phyloP scores from a whole-genome alignment of 208 protist species.

The Wallacemonas sp. region DNA sequence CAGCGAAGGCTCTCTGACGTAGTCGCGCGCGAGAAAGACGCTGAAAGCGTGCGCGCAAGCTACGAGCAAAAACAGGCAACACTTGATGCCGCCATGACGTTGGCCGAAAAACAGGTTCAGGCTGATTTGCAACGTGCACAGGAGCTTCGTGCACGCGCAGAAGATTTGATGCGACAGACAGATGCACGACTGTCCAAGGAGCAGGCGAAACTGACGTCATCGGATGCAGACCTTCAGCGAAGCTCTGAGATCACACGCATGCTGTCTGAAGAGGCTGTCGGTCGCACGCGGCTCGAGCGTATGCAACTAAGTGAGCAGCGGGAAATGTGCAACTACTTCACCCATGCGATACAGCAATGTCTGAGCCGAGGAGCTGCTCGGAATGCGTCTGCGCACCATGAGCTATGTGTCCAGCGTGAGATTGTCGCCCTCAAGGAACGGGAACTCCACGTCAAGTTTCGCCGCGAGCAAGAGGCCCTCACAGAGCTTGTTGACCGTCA shows the following conservation, averaged over 20 bases:
- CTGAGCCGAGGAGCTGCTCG: background rate
- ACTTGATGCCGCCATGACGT: slow-evolving; percentile 22
- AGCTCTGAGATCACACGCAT: too few relatives aligned
- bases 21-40: slow-evolving; percentile 14
- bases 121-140: slow-evolving; percentile 21
- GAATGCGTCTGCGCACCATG: background rate
- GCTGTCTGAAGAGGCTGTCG: background rate
- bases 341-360: background rate
- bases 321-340: background rate
- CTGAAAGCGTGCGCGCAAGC: slow-evolving; percentile 9
- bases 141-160: slow-evolving; percentile 8
- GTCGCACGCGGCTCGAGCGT: background rate
- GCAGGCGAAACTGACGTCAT: background rate
- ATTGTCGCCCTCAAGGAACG: slow-evolving; percentile 26
- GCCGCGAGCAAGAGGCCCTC: slow-evolving; percentile 22
- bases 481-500: background rate
- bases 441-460: slow-evolving; percentile 20
- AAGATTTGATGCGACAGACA: background rate
- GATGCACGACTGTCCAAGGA: background rate
- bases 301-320: background rate
- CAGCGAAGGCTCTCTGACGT: slow-evolving; percentile 19
- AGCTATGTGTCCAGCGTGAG: slow-evolving; percentile 7
- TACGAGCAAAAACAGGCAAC: slow-evolving; percentile 16
- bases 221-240: background rate
- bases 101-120: slow-evolving; percentile 21